Conservation (phyloP, 2,329 filamentous ascomycete species). For the Ophiocordyceps camponoti-floridani region DNA sequence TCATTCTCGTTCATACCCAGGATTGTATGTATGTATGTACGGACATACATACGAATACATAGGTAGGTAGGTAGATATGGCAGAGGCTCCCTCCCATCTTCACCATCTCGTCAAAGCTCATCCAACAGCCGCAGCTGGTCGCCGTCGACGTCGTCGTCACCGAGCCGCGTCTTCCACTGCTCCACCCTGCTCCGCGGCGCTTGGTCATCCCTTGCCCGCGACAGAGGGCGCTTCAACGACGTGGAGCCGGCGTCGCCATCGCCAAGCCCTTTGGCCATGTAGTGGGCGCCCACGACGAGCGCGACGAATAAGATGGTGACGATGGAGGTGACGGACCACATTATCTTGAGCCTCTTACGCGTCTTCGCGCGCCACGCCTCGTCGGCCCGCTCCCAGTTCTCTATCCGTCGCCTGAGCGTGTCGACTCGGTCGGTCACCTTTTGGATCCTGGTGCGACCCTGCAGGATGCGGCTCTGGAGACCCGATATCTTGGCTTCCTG, state of each 20-base stretch:
- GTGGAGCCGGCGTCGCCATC: neutral
- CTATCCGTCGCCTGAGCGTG: slow-evolving; percentile 42
- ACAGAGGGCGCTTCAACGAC: slow-evolving; percentile 3
- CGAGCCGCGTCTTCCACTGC: slow-evolving; percentile 9
- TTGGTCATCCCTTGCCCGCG: slow-evolving; percentile 4
- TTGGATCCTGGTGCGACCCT: slow-evolving; percentile 40
- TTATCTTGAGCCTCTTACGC: slow-evolving; percentile 38
- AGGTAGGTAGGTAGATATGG: neutral
- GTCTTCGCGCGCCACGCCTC: slow-evolving; percentile 50
- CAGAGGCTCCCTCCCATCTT: too few species aligned
- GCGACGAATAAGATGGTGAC: slow-evolving; percentile 28
- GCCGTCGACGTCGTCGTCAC: slow-evolving; percentile 12
- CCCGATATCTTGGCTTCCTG: slow-evolving; percentile 46
- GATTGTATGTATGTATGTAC: too few species aligned
- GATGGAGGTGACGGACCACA: slow-evolving; percentile 42
- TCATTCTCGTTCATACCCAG: too few species aligned
- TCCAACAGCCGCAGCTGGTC: slow-evolving; percentile 23
- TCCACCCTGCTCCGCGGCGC: slow-evolving; percentile 5
- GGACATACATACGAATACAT: too few species aligned
- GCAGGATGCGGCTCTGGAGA: slow-evolving; percentile 42
- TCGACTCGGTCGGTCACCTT: slow-evolving; percentile 45
- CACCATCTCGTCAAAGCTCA: slow-evolving; percentile 18
- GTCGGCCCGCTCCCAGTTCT: slow-evolving; percentile 50
- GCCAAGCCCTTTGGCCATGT: slow-evolving; percentile 1
- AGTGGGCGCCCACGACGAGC: slow-evolving; percentile 17